A percentile compares a stretch with the other conserved stretches of the same genome.
phyloP scores from a whole-genome alignment of 306 rosid genomes.

The Carpinus viminea region DNA sequence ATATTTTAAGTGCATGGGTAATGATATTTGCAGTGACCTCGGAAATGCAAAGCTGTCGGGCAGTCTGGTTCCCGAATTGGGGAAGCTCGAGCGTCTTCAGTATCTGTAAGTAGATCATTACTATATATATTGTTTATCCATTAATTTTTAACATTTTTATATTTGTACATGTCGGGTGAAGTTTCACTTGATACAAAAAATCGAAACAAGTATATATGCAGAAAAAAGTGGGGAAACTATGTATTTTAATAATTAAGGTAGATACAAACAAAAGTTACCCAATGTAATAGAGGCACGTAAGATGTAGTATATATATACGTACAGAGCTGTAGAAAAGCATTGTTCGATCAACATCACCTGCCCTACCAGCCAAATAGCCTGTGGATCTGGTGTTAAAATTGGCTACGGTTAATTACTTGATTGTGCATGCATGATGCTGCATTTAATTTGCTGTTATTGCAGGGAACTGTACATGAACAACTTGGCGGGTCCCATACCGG shows the following conservation, averaged over 20 bases:
- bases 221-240: no score
- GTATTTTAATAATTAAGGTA: neutral
- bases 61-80: constrained; percentile 64
- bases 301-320: neutral
- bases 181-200: neutral
- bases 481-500: constrained; percentile 68
- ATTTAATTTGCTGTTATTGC: neutral
- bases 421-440: neutral
- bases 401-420: neutral
- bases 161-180: neutral
- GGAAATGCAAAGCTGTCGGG: constrained; percentile 87
- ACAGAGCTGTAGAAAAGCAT: no score
- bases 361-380: no score
- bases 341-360: no score
- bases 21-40: constrained; percentile 58
- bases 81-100: constrained; percentile 70
- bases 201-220: neutral
- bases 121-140: neutral
- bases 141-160: no score
- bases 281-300: neutral
- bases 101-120: constrained; percentile 57
- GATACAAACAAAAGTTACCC: neutral
- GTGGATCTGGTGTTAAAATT: neutral
- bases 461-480: constrained; percentile 80
- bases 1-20: neutral